Evolutionary conservation across 1,139 yeast species (phyloP).

Genomic region (Lodderomyces parapsilosis): DNA sequence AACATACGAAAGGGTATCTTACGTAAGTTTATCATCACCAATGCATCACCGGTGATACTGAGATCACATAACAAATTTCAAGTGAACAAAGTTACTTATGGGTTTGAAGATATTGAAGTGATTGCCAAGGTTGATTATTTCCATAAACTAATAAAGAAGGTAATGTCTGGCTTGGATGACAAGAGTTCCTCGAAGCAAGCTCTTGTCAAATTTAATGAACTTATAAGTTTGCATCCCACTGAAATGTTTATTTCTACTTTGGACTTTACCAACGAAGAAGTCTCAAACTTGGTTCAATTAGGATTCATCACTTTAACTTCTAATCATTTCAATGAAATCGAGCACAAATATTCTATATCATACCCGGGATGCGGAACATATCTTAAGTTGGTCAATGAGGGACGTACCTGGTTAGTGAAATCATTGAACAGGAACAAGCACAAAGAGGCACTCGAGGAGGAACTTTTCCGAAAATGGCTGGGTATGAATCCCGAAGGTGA

Average conservation of each 20-base stretch:
- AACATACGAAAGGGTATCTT: constrained; percentile 32
- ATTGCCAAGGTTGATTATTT: constrained; percentile 28
- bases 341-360: constrained; percentile 48
- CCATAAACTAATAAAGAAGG: constrained; percentile 16
- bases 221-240: constrained; percentile 27
- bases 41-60: constrained; percentile 48
- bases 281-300: constrained; percentile 37
- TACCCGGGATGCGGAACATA: constrained; percentile 64
- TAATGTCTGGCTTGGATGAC: constrained; percentile 5
- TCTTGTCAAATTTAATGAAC: constrained; percentile 23
- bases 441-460: constrained; percentile 54
- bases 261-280: constrained; percentile 26
- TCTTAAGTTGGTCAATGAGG: constrained; percentile 46
- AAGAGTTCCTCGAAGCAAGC: constrained; percentile 3
- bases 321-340: constrained; percentile 49
- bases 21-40: constrained; percentile 41
- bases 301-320: constrained; percentile 59
- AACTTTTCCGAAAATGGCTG: constrained; percentile 50
- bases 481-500: constrained; percentile 29
- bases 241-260: constrained; percentile 29
- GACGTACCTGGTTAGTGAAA: constrained; percentile 52
- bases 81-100: constrained; percentile 41
- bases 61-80: constrained; percentile 32
- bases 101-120: constrained; percentile 46
- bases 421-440: constrained; percentile 42